phyloP scores from a whole-genome alignment of 1,284 basidiomycete genomes.

The Fomitopsis palustris region DNA sequence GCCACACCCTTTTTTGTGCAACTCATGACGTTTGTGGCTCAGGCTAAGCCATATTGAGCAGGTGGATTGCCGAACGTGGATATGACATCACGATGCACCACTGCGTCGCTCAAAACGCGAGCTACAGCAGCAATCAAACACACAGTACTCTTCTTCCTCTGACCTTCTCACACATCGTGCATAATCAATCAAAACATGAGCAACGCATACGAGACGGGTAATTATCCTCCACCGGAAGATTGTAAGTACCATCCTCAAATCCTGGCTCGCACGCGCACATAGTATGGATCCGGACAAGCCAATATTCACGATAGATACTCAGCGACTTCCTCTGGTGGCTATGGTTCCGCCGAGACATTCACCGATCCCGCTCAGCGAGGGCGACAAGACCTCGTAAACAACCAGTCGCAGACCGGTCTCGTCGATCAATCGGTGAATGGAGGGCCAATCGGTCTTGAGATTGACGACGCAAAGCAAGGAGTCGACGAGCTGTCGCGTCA shows the following conservation, averaged over 20 bases:
- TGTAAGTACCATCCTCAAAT: neutral
- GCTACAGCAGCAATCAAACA: neutral
- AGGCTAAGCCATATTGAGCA: neutral
- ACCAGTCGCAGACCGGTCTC: conserved; percentile 1
- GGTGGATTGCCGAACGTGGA: neutral
- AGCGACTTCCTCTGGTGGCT: conserved; percentile 35
- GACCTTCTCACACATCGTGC: neutral
- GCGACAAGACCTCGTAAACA: conserved; percentile 2
- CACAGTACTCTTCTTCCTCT: neutral
- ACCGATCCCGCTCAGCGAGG: conserved; percentile 20
- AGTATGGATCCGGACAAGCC: too few species aligned
- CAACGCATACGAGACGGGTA: conserved; percentile 3
- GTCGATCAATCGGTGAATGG: conserved; percentile 7
- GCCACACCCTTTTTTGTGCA: too few species aligned
- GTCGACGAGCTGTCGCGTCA: conserved; percentile 21
- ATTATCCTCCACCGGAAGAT: conserved; percentile 7
- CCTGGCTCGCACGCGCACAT: too few species aligned
- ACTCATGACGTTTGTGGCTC: neutral
- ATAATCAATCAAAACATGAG: neutral
- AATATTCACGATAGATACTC: neutral
- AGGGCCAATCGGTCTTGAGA: conserved; percentile 19
- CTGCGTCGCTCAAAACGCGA: neutral
- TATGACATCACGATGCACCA: neutral
- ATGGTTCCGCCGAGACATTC: conserved; percentile 23
- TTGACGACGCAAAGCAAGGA: conserved; percentile 29